Base-by-base conservation (phyloP, 2,329 filamentous ascomycete species). In the Shiraia bambusicola region DNA sequence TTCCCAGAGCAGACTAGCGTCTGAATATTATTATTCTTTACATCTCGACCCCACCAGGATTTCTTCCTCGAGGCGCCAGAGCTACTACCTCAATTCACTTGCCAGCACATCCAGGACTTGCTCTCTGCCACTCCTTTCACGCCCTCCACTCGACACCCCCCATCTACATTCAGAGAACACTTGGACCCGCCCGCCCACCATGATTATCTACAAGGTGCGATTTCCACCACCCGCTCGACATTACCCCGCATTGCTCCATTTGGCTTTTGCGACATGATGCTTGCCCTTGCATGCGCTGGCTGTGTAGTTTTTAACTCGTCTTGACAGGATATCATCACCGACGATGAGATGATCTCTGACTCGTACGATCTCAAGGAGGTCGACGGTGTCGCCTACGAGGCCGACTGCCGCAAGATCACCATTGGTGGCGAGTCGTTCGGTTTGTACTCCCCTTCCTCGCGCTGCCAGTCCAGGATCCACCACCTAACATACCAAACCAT, bases 281-380 rank as follows among this genome's bases (percentile, higher is more conserved):
- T 34, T 27, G 11, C 24, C 17, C 24, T 42, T 15, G 11, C 26
- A 28, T 13, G 5, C 10, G 17, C 12, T 25, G 27, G 22, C 17
- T 12, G 17, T 2, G 10, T 2, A 16, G 45, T 42, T 54, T n/a
- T 59, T 26, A 56, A 42, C 17, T 39, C 39, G n/a, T 35, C 3
- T 45, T 35, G 12, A 48, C 65, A 98, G 93, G 93, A 98, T 71
- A 76, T 93, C 63, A 71, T 96, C 74, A 87, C 82, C 73, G 88
- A 77, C 57, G 92, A 96, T 77, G 93, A 98, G 86, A 81, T 98
- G 72, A 84, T 97, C 83, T 94, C 93, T 67, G 92, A 97, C 77
- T 93, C 87, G 60, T 96, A 86, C 78, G 79, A 90, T 61, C 73
- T 94, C 69, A 89, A 88, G 77, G 78, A 86, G 71, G 69, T 92